Evolutionary conservation across 1,139 yeast species (phyloP), one percentile per base, ranked within the genome.

Genomic region (Ashbya aceris): DNA sequence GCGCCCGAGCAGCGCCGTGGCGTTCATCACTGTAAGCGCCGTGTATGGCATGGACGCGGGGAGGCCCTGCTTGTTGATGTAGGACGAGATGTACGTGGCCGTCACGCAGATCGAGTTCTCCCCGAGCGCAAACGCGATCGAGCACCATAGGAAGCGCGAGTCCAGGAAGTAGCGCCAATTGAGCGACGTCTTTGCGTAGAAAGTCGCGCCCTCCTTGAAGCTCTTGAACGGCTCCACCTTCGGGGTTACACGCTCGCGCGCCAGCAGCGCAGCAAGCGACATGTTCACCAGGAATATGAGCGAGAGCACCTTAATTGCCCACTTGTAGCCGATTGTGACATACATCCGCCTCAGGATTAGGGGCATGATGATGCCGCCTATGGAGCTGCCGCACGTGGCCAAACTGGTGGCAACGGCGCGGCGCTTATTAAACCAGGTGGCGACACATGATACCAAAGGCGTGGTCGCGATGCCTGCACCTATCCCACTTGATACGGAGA

Each of bases 331-430:
- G 20, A 13, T 17, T 3, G n/a, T 46, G 5, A 48, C 36, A 52
- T 75, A 77, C 39, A 79, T 61, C 32, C 65, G 61, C 50, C 79
- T 70, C 42, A 80, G 66, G 71, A 77, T 68, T 30, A 79, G 58
- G 1, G 86, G 81, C 55, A 77, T 75, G 1, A 76, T 62, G 27
- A 77, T 71, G 37, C 84, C 84, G 12, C 89, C 89, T 5, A 78
- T 57, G 27, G 79, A 70, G 0, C 86, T 85, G n/a, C 86, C 85
- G 51, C 73, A 72, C 4, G 81, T 74, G 1, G 81, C 81, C 4
- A 77, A 56, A 1, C 83, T 77, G 36, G 77, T 56, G 5, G 84
- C 85, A 45, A 73, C 59, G 2, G 80, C 87, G 44, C 87, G 64
- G 45, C 68, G 76, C 43, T 56, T 65, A 45, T 69, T 63, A 53